Base-by-base conservation (phyloP, 176 grass and related monocot species). In the Leersia perrieri region DNA sequence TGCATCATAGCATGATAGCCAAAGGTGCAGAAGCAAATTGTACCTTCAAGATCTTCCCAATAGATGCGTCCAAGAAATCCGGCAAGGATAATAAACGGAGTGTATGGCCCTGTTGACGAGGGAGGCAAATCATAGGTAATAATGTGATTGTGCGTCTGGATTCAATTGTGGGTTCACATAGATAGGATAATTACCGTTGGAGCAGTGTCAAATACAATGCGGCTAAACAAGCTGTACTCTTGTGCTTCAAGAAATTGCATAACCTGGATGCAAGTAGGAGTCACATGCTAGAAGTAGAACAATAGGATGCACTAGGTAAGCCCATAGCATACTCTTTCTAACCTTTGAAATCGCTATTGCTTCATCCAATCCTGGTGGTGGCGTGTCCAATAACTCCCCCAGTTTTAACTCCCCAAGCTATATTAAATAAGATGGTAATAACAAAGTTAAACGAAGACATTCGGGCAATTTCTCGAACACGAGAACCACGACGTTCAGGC, bases 281-380 rank as follows among this genome's bases (percentile, higher is more conserved):
- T 78, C 72, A 84, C n/a, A 74, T 33, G 57, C 20, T 33, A 66
- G 26, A 70, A 60, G 11, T 4, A 1, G 11, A 82, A 68, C 29
- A 62, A 81, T 22, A 3, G 74, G 22, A 73, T 33, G 32, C 79
- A 80, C 33, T 12, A 68, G n/a, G 63, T 29, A 82, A 76, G 63
- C 38, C 42, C 10, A 31, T 34, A 58, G 8, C 11, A 64, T 73
- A 77, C 16, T 22, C 45, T 68, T 26, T 25, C 31, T 66, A 78
- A 93, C 90, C 88, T 95, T 93, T 66, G 92, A 99, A 93, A 99
- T 99, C 85, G 92, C 92, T 80, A 99, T 89, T 69, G 96, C 96
- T 91, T 99, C 96, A 73, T 99, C 96, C 49, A 99, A 55, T 74
- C 96, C 96, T 47, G 96, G 96, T 58, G 96, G 92, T 51, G 92